phyloP scores from a whole-genome alignment of 75 land plant genomes.

The Pinus albicaulis region DNA sequence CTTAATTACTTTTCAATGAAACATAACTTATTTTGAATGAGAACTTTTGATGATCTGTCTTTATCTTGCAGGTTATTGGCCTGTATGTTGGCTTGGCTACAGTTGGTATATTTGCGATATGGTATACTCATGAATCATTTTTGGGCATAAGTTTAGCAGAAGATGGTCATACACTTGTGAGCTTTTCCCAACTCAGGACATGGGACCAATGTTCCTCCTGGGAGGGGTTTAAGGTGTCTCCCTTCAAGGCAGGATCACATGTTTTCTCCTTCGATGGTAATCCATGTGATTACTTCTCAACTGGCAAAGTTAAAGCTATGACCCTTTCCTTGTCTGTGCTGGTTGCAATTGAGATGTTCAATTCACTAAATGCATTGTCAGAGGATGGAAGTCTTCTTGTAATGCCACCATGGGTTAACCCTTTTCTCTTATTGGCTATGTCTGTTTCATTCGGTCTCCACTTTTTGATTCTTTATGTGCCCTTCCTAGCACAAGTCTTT shows the following conservation, averaged over 20 bases:
- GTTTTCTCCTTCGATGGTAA: slow-evolving; percentile 51
- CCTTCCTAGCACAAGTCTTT: slow-evolving; percentile 71
- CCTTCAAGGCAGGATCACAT: slow-evolving; percentile 69
- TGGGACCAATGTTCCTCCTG: slow-evolving; percentile 85
- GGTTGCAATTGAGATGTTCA: slow-evolving; percentile 93
- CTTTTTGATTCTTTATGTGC: slow-evolving; percentile 81
- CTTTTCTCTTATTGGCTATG: slow-evolving; percentile 82
- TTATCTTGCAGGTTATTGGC: slow-evolving; percentile 73
- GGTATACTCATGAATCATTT: slow-evolving; percentile 79
- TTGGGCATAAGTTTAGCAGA: slow-evolving; percentile 67
- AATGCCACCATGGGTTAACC: slow-evolving; percentile 94
- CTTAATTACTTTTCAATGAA: background rate
- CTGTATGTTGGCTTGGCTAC: slow-evolving; percentile 93
- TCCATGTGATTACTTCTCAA: slow-evolving; percentile 83
- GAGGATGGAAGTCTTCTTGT: slow-evolving; percentile 77
- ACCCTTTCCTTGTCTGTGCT: slow-evolving; percentile 80
- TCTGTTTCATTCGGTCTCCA: slow-evolving; percentile 72
- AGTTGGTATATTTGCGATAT: slow-evolving; percentile 84
- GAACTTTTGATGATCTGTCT: background rate
- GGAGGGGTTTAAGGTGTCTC: slow-evolving; percentile 63
- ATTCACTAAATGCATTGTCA: slow-evolving; percentile 85
- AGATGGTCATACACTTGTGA: slow-evolving; percentile 85
- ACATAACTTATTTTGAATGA: background rate
- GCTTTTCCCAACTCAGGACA: slow-evolving; percentile 62
- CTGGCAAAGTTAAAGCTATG: slow-evolving; percentile 80